Conservation (phyloP, 129 eudicot genomes). For the Arctium lappa region DNA sequence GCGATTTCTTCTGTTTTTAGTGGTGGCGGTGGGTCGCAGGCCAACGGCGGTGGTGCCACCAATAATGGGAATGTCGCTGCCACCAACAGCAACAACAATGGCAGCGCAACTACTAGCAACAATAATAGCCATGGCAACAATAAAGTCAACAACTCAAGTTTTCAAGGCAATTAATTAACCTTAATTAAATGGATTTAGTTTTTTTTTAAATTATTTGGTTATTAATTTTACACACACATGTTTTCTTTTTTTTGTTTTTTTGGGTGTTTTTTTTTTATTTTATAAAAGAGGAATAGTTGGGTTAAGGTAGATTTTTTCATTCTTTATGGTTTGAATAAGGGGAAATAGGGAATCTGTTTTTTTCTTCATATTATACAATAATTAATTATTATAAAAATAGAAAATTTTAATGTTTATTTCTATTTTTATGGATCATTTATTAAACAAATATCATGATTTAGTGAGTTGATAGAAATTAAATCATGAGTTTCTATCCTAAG, state of each 20-base stretch:
- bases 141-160: slow-evolving; percentile 48
- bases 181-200: slow-evolving; percentile 18
- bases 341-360: background rate
- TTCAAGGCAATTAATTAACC: slow-evolving; percentile 35
- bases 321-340: slow-evolving; percentile 43
- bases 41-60: slow-evolving; percentile 9
- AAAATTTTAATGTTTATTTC: background rate
- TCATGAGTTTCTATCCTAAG: background rate
- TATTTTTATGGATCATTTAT: background rate
- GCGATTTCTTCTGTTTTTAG: slow-evolving; percentile 64
- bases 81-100: slow-evolving; percentile 38
- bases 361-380: slow-evolving; percentile 11
- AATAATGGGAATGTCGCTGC: slow-evolving; percentile 25
- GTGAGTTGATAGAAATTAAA: too few relatives aligned
- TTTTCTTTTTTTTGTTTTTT: background rate
- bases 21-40: slow-evolving; percentile 16
- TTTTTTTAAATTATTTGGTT: slow-evolving; percentile 5
- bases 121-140: slow-evolving; percentile 50
- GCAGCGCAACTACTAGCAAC: slow-evolving; percentile 41
- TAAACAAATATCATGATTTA: background rate
- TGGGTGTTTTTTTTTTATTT: background rate
- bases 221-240: slow-evolving; percentile 2
- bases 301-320: slow-evolving; percentile 31
- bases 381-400: background rate
- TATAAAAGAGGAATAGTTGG: background rate